phyloP scores from a whole-genome alignment of 306 rosid genomes.

The Fragaria vesca region DNA sequence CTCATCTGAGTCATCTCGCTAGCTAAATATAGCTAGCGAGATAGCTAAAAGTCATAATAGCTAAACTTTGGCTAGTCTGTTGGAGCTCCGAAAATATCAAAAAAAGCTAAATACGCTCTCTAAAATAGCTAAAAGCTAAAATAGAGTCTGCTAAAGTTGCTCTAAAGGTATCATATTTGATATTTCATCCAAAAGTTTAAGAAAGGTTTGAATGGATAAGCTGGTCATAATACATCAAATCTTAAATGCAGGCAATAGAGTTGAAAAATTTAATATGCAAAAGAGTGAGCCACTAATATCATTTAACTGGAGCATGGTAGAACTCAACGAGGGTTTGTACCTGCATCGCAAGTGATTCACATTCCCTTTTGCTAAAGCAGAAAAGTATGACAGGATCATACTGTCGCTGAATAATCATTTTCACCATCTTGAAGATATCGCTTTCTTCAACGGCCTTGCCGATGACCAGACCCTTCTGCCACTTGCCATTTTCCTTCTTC shows the following conservation, averaged over 20 bases:
- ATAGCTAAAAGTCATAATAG: too few species aligned
- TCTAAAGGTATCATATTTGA: background rate
- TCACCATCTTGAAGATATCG: conserved; percentile 94
- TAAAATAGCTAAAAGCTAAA: too few species aligned
- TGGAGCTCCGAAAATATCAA: too few species aligned
- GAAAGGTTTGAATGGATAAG: background rate
- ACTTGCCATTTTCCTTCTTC: conserved; percentile 63
- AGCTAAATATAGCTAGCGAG: too few species aligned
- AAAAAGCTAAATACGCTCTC: too few species aligned
- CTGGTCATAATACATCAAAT: background rate
- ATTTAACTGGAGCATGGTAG: background rate
- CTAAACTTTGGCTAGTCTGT: too few species aligned
- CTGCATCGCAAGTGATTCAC: conserved; percentile 97
- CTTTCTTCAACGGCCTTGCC: conserved; percentile 73
- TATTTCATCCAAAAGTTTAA: background rate
- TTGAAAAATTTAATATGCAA: background rate
- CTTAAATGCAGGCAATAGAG: background rate
- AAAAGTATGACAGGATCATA: conserved; percentile 94
- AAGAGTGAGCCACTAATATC: background rate
- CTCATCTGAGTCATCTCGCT: too few species aligned
- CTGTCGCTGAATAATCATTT: conserved; percentile 94
- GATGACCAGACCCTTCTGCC: conserved; percentile 67
- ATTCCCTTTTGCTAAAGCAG: conserved; percentile 97
- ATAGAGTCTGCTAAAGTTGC: too few species aligned
- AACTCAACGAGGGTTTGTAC: conserved; percentile 30